Conservation (phyloP, 1,284 basidiomycete genomes). For the Trichosporon faecale region DNA sequence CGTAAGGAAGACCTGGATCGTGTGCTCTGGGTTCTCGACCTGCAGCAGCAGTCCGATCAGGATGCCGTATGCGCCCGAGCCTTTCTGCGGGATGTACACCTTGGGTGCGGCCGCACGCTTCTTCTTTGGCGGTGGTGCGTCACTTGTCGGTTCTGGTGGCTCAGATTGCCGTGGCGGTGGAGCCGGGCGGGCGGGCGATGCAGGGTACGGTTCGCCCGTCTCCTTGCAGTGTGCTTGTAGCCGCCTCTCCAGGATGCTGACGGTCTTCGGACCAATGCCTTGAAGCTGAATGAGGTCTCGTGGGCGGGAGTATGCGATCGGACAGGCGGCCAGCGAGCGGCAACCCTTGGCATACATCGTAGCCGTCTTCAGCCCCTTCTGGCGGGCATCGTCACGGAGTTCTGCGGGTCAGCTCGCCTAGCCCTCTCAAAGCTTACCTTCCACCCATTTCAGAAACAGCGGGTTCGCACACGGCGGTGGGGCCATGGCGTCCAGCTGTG, state of each 20-base stretch:
- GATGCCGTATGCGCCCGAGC: constrained; percentile 48
- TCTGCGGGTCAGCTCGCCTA: constrained; percentile 27
- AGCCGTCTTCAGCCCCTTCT: constrained; percentile 39
- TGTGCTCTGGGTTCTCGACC: constrained; percentile 33
- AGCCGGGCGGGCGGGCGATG: constrained; percentile 27
- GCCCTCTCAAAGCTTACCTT: constrained; percentile 31
- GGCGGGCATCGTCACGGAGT: constrained; percentile 41
- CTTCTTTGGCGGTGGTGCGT: constrained; percentile 4
- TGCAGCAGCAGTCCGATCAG: constrained; percentile 44
- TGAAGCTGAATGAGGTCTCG: constrained; percentile 40
- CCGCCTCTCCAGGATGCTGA: constrained; percentile 39
- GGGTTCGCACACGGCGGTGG: constrained; percentile 47
- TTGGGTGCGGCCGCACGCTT: constrained; percentile 25
- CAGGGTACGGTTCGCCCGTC: constrained; percentile 33
- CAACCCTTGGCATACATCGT: constrained; percentile 45
- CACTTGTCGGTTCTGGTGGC: background rate
- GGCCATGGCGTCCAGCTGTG: constrained; percentile 11
- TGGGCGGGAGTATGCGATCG: constrained; percentile 40
- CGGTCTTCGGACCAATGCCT: constrained; percentile 46
- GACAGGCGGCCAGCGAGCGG: constrained; percentile 43
- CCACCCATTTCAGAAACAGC: constrained; percentile 47
- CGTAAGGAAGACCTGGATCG: constrained; percentile 36
- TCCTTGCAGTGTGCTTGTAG: constrained; percentile 39
- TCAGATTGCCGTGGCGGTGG: background rate
- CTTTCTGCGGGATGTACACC: constrained; percentile 40